Conservation (phyloP, 164 flowering plant species). For the Vitis riparia region DNA sequence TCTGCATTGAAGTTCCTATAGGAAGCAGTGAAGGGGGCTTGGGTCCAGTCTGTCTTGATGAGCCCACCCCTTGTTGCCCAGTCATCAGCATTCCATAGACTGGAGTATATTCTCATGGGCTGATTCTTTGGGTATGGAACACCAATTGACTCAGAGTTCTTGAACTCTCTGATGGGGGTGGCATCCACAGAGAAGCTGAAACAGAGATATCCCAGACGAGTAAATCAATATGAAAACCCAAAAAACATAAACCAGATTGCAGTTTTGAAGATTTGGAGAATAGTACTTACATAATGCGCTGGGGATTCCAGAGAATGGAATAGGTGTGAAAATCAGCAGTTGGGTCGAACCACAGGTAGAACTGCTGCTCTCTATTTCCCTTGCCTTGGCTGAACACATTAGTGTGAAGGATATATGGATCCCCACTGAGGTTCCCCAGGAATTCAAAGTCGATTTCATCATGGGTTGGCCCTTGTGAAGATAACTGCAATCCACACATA, state of each 20-base stretch:
- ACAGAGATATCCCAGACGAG: background rate
- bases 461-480: constrained; percentile 26
- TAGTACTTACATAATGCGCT: constrained; percentile 28
- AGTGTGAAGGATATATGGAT: constrained; percentile 52
- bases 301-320: constrained; percentile 33
- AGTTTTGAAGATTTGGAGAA: background rate
- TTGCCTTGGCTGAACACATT: constrained; percentile 48
- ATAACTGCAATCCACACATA: constrained; percentile 16
- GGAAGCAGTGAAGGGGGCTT: constrained; percentile 42
- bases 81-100: constrained; percentile 44
- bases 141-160: constrained; percentile 26
- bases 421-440: constrained; percentile 40
- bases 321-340: constrained; percentile 50
- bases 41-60: constrained; percentile 38
- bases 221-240: background rate
- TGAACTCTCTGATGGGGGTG: constrained; percentile 42
- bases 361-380: constrained; percentile 54
- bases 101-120: constrained; percentile 37
- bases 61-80: constrained; percentile 44
- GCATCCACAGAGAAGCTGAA: constrained; percentile 38
- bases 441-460: constrained; percentile 38
- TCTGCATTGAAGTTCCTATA: constrained; percentile 24
- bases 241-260: background rate
- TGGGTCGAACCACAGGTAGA: constrained; percentile 64
- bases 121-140: constrained; percentile 30